Evolutionary conservation across 1,139 yeast species (phyloP), one percentile per base, ranked within the genome.

Genomic region (Protomyces macrosporus): DNA sequence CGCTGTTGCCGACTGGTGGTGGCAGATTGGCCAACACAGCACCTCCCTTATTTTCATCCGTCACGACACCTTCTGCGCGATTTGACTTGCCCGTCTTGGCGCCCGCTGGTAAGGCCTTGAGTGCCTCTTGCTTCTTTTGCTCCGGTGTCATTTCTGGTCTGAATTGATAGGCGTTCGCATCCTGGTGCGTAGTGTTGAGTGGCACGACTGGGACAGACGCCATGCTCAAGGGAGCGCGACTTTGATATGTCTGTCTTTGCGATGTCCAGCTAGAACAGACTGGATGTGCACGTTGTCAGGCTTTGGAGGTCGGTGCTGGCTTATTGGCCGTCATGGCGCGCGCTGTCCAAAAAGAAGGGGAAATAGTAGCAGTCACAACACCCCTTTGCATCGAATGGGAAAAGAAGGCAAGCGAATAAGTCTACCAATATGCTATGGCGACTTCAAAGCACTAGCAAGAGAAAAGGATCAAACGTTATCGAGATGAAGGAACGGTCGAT

Each of bases 51-150:
- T 35, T 35, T 45, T 51, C n/a, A 16, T 58, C 62, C 7, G 52
- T 53, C 7, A 42, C 36, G 45, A 58, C 42, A 34, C 39, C 56
- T 5, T 52, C 36, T 6, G 52, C 62, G 12, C 62, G 32, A 30
- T 58, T 58, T n/a, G 52, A 30, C 42, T 45, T 58, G 12, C 34
- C 35, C 1, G 54, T 42, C 37, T 58, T 58, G 34, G 53, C 56
- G n/a, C 62, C 62, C 7, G 23, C 42, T 6, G 62, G 62, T n/a
- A 33, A 39, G n/a, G 56, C 56, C 14, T 52, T 58, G 39, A 58
- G 53, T 37, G 56, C 53, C 16, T 40, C 56, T 32, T 14, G 56
- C 45, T 58, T 58, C 62, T 58, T 58, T 23, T 58, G 53, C 48
- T 58, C 55, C 12, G 62, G 62, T 12, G 56, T 40, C 42, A 50